phyloP scores from a whole-genome alignment of 352 stramenopile species.

The Plasmopara viticola region DNA sequence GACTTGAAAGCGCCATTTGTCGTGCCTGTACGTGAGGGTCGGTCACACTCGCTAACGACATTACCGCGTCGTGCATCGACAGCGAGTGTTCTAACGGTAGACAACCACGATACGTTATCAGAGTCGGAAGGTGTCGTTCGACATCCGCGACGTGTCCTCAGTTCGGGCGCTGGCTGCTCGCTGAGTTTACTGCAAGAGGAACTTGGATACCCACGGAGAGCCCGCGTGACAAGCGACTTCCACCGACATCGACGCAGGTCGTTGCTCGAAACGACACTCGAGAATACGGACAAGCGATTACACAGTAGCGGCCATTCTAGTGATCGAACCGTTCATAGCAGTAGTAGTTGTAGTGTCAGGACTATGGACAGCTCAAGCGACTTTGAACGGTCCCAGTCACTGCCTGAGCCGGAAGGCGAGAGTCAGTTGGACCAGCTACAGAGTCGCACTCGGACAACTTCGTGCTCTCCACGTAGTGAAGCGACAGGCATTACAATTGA shows the following conservation, averaged over 20 bases:
- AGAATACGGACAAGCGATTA: slow-evolving; percentile 17
- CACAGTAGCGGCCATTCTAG: slow-evolving; percentile 23
- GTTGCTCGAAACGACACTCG: slow-evolving; percentile 27
- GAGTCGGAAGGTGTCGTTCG: slow-evolving; percentile 23
- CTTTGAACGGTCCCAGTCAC: slow-evolving; percentile 14
- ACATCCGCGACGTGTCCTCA: slow-evolving; percentile 44
- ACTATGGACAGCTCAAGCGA: slow-evolving; percentile 19
- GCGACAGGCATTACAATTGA: slow-evolving; percentile 5
- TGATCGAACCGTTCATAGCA: slow-evolving; percentile 9
- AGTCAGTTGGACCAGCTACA: slow-evolving; percentile 15
- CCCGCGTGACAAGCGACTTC: slow-evolving; percentile 4
- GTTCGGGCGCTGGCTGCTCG: slow-evolving; percentile 35
- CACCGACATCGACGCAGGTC: slow-evolving; percentile 32
- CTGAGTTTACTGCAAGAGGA: slow-evolving; percentile 66
- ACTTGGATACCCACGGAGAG: slow-evolving; percentile 54
- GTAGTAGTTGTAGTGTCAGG: slow-evolving; percentile 16
- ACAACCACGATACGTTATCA: slow-evolving; percentile 12
- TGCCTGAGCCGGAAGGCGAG: slow-evolving; percentile 29
- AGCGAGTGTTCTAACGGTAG: slow-evolving; percentile 20
- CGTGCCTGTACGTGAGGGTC: slow-evolving; percentile 23
- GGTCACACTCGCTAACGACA: slow-evolving; percentile 41
- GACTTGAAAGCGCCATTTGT: slow-evolving; percentile 13
- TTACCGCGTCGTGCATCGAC: slow-evolving; percentile 22
- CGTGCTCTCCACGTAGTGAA: slow-evolving; percentile 23
- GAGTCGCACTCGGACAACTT: slow-evolving; percentile 21